Base-by-base conservation (phyloP, 1,139 yeast species). In the Geotrichum klebahnii region DNA sequence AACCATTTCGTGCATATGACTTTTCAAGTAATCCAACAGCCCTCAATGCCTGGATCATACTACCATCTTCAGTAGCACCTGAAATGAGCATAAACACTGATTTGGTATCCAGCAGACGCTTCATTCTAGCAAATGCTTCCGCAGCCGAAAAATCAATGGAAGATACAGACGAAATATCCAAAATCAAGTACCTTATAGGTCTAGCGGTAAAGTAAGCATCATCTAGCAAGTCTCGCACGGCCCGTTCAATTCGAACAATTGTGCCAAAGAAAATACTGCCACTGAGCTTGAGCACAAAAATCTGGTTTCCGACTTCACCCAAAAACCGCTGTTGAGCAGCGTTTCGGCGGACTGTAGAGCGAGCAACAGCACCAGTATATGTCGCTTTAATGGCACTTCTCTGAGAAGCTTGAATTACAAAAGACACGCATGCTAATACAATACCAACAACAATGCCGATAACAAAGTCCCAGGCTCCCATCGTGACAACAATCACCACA, bases 391-490 rank as follows among this genome's bases (percentile, higher is more conserved):
- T 81, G 6, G 94, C 90, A 23, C 94, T 87, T 26, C 83, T 77
- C 42, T 88, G 79, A 1, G 96, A 90, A 9, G 96, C 95, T 59
- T 87, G 95, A 45, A 90, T 84, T 17, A 92, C 89, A 71, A 89
- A 92, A 26, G 94, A 85, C 58, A 89, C 79, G 66, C 97, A 90
- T 0, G 98, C 97, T 52, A 92, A 74, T 42, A 92, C 72, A 37
- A 92, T 85, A 52, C 98, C 98, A 23, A 85, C 90, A 51, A 92
- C 72, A 38, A 92, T 88, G 50, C 98, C 98, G 58, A 82, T 77
- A 5, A 92, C 98, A 67, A 92, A 92, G 68, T 92, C 98, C 77
- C 87, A 84, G 1, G 85, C 83, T 2, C 97, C 98, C 98, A 94
- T 92, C 0, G 92, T 84, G 24, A 88, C 71, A 22, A 94, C 95